Conservation (phyloP, 257 asterid species). For the Nicotiana undulata region DNA sequence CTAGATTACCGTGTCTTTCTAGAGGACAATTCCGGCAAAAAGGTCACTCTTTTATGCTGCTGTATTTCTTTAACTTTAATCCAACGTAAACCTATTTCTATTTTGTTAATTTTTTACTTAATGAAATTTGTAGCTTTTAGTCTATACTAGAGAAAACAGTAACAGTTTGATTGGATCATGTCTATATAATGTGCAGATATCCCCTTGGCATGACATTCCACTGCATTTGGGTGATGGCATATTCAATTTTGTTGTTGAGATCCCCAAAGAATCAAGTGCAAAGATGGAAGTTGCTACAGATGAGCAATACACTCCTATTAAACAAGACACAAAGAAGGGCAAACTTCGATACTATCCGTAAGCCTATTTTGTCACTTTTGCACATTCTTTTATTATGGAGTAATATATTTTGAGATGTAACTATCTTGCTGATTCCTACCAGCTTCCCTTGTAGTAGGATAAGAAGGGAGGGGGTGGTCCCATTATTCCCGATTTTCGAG, state of each 20-base stretch:
- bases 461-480: neutral
- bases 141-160: neutral
- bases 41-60: slow-evolving; percentile 27
- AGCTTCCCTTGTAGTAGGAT: neutral
- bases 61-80: neutral
- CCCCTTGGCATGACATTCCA: slow-evolving; percentile 98
- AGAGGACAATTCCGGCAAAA: slow-evolving; percentile 70
- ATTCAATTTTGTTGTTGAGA: slow-evolving; percentile 84
- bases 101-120: neutral
- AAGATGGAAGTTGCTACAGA: slow-evolving; percentile 99
- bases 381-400: neutral
- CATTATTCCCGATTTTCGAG: too few species aligned
- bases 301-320: slow-evolving; percentile 82
- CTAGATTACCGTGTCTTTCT: slow-evolving; percentile 88
- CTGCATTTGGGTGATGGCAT: slow-evolving; percentile 73
- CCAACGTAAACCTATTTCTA: neutral
- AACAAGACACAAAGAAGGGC: slow-evolving; percentile 97
- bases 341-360: slow-evolving; percentile 94
- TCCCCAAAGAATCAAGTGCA: slow-evolving; percentile 97
- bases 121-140: neutral
- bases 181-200: slow-evolving; percentile 41
- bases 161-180: neutral
- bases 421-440: neutral
- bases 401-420: neutral
- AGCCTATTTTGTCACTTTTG: slow-evolving; percentile 13